Percentiles rank a stretch among this genome's conserved stretches.
phyloP scores from a whole-genome alignment of 192 early-diverging fungal genomes.

The Jimgerdemannia lactiflua region DNA sequence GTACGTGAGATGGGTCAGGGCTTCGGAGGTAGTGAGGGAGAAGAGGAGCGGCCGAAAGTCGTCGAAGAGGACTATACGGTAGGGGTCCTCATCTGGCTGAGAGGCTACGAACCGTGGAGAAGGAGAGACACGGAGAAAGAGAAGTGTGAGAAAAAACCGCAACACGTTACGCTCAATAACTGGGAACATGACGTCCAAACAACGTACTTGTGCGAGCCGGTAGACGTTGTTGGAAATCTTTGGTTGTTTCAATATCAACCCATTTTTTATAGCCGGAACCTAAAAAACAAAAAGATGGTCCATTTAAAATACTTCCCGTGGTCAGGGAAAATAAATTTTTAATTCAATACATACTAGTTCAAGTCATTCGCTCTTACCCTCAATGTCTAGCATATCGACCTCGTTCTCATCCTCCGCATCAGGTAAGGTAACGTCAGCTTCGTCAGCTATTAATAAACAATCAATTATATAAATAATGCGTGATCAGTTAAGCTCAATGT shows the following conservation, averaged over 20 bases:
- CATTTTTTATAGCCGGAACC: constrained; percentile 10
- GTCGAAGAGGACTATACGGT: constrained; percentile 48
- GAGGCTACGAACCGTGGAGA: constrained; percentile 17
- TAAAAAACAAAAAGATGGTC: neutral
- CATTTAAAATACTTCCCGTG: too few relatives aligned
- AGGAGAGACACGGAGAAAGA: neutral
- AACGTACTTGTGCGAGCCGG: constrained; percentile 7
- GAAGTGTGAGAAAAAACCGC: too few relatives aligned
- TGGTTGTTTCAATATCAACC: constrained; percentile 27
- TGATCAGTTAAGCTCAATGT: too few relatives aligned
- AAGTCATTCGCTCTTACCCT: neutral
- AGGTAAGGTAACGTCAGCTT: neutral
- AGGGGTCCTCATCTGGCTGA: constrained; percentile 47
- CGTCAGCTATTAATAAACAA: neutral
- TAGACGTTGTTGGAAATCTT: constrained; percentile 8
- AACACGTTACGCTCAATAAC: too few relatives aligned
- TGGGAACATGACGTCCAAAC: neutral
- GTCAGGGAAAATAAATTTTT: too few relatives aligned
- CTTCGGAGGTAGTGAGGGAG: constrained; percentile 35
- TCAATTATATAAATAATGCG: neutral
- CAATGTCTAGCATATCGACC: neutral
- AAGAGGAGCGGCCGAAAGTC: constrained; percentile 46
- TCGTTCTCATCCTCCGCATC: neutral
- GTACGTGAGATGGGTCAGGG: constrained; percentile 38
- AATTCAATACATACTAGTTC: too few relatives aligned